A percentile compares a stretch with the other conserved stretches of the same genome.
Conservation (phyloP, 148 eudicot species). For the Simmondsia chinensis region DNA sequence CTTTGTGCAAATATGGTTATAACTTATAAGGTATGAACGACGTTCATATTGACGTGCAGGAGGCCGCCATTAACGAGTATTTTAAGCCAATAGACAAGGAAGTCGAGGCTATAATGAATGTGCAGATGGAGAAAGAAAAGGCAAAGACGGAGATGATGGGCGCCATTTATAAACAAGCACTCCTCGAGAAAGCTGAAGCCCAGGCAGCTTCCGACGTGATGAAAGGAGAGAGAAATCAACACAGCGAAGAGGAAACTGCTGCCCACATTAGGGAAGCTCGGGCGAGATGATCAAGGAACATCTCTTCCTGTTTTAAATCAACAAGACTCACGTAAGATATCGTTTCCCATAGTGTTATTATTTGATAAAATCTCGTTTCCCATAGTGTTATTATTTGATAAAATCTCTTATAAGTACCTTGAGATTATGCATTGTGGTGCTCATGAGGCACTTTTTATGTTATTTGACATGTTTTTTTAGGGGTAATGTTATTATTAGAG, state of each 20-base stretch:
- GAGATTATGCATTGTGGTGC: no score
- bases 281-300: no score
- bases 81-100: conserved; percentile 82
- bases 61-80: conserved; percentile 65
- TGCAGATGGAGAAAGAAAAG: conserved; percentile 74
- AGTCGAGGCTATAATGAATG: conserved; percentile 55
- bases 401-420: no score
- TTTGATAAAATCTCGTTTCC: no score
- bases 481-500: no score
- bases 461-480: no score
- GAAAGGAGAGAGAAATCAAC: conserved; percentile 18
- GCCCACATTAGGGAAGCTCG: conserved; percentile 1
- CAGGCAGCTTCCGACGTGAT: conserved; percentile 28
- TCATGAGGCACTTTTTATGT: no score
- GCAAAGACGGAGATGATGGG: conserved; percentile 54
- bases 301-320: neutral
- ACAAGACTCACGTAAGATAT: no score
- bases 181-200: conserved; percentile 55
- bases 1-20: neutral
- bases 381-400: no score
- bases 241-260: conserved; percentile 9
- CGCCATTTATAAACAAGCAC: conserved; percentile 57
- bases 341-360: no score
- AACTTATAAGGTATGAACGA: neutral
- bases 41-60: conserved; percentile 32